Percentiles rank a stretch among this genome's conserved stretches.
Evolutionary conservation across 1,139 yeast species (phyloP).

Genomic region (Saccharomyces hybrid): DNA sequence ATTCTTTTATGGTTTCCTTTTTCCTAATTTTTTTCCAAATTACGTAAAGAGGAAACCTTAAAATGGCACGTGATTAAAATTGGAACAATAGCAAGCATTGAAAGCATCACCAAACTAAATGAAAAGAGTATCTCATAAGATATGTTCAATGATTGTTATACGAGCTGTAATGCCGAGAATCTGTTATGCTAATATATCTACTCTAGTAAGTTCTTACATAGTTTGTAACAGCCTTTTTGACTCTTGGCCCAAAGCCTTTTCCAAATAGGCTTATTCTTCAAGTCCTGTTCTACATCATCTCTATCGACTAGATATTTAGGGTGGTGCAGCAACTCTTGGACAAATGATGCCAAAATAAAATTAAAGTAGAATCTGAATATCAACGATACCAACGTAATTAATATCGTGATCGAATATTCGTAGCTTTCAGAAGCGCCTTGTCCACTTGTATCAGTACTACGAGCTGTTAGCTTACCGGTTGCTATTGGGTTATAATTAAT

Average conservation of each 20-base stretch:
- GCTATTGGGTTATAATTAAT: conserved; percentile 7
- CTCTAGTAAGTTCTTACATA: conserved; percentile 18
- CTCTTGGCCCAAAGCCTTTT: conserved; percentile 29
- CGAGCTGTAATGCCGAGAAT: not conserved
- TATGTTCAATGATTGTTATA: not conserved
- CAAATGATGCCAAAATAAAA: conserved; percentile 52
- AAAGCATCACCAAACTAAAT: too few species aligned
- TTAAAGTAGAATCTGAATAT: conserved; percentile 58
- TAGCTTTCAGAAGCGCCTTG: conserved; percentile 65
- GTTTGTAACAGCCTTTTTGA: conserved; percentile 26
- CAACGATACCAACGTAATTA: conserved; percentile 49
- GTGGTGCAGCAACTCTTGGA: conserved; percentile 35
- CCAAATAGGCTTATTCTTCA: conserved; percentile 29
- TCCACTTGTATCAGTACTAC: conserved; percentile 26
- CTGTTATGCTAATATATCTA: not conserved
- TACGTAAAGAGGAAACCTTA: not conserved
- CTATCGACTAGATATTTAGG: conserved; percentile 31
- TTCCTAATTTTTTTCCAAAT: not conserved
- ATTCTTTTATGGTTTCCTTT: not conserved
- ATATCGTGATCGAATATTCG: conserved; percentile 62
- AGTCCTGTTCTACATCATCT: conserved; percentile 32
- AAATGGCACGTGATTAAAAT: not conserved
- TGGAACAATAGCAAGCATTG: not conserved
- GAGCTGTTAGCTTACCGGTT: conserved; percentile 6
- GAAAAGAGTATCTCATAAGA: too few species aligned